phyloP scores from a whole-genome alignment of 495 filamentous ascomycete genomes.

The Chaetomium fimeti region DNA sequence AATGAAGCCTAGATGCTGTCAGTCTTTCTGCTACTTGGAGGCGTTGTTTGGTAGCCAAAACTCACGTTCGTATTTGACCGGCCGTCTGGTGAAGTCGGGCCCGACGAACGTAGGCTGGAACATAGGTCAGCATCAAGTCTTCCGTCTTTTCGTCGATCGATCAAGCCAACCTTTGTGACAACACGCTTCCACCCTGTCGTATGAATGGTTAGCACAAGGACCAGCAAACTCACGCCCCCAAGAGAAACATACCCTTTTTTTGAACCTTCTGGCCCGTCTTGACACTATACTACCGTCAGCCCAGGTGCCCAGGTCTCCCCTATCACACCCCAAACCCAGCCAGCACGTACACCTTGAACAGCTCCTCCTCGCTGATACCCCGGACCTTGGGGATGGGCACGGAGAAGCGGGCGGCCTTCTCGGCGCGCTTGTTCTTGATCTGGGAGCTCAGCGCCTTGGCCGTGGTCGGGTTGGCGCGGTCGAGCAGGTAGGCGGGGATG shows the following conservation, averaged over 20 bases:
- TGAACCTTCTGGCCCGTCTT: conserved; percentile 75
- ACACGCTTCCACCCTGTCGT: conserved; percentile 75
- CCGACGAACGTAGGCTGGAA: conserved; percentile 61
- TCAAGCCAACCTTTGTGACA: conserved; percentile 60
- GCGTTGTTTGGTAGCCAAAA: not conserved
- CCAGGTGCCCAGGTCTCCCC: not conserved
- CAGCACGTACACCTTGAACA: conserved; percentile 74
- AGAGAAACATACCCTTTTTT: conserved; percentile 51
- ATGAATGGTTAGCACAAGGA: conserved; percentile 10
- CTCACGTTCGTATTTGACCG: conserved; percentile 82
- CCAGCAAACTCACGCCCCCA: not conserved
- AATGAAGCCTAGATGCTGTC: conserved; percentile 33
- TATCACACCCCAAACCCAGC: not conserved
- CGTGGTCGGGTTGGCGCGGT: conserved; percentile 77
- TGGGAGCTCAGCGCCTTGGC: conserved; percentile 73
- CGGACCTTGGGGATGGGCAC: conserved; percentile 93
- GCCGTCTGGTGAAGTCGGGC: conserved; percentile 80
- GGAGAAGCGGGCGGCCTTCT: conserved; percentile 93
- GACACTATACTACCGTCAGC: conserved; percentile 45
- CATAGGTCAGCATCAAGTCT: conserved; percentile 17
- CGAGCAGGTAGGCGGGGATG: conserved; percentile 84
- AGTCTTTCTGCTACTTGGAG: conserved; percentile 4
- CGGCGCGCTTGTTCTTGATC: conserved; percentile 56
- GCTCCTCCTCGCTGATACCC: conserved; percentile 94
- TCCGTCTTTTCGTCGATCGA: not conserved